Percentiles rank a stretch among this genome's conserved stretches.
phyloP scores from a whole-genome alignment of 164 flowering plant genomes.

The Macadamia tetraphylla region DNA sequence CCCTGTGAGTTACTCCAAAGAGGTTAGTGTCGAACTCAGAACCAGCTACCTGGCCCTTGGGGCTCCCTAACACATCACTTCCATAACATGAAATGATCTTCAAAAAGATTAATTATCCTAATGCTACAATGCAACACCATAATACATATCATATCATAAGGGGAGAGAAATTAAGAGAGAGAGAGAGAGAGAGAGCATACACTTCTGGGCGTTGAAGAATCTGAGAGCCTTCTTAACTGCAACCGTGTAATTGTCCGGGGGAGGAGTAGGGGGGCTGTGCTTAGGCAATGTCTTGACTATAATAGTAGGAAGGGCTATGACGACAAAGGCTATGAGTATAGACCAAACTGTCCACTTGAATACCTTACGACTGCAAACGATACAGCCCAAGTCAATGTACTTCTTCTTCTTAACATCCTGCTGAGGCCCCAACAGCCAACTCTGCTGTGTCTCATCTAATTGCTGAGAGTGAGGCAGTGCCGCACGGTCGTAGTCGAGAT shows the following conservation, averaged over 20 bases:
- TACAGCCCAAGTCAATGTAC: constrained; percentile 74
- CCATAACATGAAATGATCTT: too few relatives aligned
- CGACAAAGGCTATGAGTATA: constrained; percentile 34
- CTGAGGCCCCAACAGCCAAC: constrained; percentile 63
- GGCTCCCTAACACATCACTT: too few relatives aligned
- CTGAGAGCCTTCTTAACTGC: constrained; percentile 76
- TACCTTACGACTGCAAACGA: constrained; percentile 49
- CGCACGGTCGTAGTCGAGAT: constrained; percentile 46
- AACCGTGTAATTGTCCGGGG: constrained; percentile 61
- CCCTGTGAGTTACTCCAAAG: too few relatives aligned
- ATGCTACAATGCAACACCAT: too few relatives aligned
- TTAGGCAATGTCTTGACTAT: constrained; percentile 54
- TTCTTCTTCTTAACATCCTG: constrained; percentile 47
- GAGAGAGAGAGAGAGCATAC: constrained; percentile 32
- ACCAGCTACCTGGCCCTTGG: too few relatives aligned
- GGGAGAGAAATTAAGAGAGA: background rate
- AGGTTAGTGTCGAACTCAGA: too few relatives aligned
- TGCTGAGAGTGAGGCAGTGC: constrained; percentile 21
- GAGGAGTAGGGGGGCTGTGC: constrained; percentile 33
- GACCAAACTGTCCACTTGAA: constrained; percentile 42
- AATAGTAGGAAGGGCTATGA: constrained; percentile 58
- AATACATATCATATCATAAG: background rate
- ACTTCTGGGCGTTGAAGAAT: constrained; percentile 88
- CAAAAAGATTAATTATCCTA: too few relatives aligned
- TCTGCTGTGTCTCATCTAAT: constrained; percentile 65